Evolutionary conservation across 805 yeast species (phyloP), one percentile per base, ranked within the genome.

Genomic region (Candida tammaniensis): DNA sequence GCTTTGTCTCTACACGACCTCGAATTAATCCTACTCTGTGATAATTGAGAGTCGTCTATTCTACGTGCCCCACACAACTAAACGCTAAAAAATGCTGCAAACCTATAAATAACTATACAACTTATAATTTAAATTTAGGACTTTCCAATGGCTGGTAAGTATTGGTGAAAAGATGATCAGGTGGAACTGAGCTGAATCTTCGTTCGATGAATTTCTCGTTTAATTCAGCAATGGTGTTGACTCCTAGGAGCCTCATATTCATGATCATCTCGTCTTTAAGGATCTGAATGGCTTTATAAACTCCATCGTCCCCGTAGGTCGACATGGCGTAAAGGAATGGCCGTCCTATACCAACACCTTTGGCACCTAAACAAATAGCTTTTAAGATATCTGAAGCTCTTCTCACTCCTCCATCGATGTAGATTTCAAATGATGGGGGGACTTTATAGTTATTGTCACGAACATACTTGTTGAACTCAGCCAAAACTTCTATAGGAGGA

Each of bases 271-370:
- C 89, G 20, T 67, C 73, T 42, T 75, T 70, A 47, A 82, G 58
- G 4, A 81, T 64, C 46, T 77, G 79, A 37, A 82, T 73, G 10
- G 87, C 84, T 42, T 72, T 72, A 27, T 54, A 53, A 7, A 82
- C 88, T 20, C 94, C 95, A 5, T 66, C 78, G 46, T 76, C 86
- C 8, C 94, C 94, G 44, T 84, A 86, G 1, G 86, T 70, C n/a
- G 85, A 71, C 78, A 82, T 76, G 24, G 88, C 87, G 51, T 81
- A 84, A 21, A 83, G 54, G 55, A 84, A 80, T 2, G 89, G 86
- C 37, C 91, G 68, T 4, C 93, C 89, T 24, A 85, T 56, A 1
- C 93, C 93, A 3, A 76, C 79, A 3, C 85, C 86, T 39, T 71
- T 76, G 18, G 91, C 93, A 7, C 93, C 94, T 4, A 84, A 64